A percentile compares a stretch with the other conserved stretches of the same genome.
Conservation (phyloP, 371 early-diverging fungal genomes). For the Apophysomyces ossiformis region DNA sequence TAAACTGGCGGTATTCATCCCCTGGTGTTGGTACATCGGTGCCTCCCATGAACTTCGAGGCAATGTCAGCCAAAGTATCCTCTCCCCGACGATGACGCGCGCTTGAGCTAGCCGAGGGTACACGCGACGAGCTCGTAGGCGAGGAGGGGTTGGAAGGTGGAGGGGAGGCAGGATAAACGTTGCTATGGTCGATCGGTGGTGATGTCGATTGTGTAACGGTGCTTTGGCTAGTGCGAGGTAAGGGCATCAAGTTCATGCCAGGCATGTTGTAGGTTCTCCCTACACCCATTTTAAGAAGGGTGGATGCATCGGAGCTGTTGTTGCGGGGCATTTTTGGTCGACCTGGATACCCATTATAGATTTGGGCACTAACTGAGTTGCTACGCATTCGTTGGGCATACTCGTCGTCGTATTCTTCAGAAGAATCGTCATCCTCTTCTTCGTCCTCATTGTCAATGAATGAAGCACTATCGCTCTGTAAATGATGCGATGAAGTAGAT, state of each 20-base stretch:
- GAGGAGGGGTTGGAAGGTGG: slow-evolving; percentile 67
- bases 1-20: slow-evolving; percentile 25
- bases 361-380: slow-evolving; percentile 40
- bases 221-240: slow-evolving; percentile 18
- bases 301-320: slow-evolving; percentile 29
- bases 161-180: slow-evolving; percentile 58
- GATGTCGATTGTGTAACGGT: slow-evolving; percentile 6
- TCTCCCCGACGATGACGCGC: slow-evolving; percentile 35
- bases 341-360: slow-evolving; percentile 24
- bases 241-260: slow-evolving; percentile 32
- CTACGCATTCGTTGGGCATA: slow-evolving; percentile 26
- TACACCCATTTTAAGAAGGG: background rate
- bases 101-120: slow-evolving; percentile 8
- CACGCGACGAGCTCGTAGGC: slow-evolving; percentile 54
- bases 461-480: slow-evolving; percentile 25
- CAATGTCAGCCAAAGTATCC: slow-evolving; percentile 48
- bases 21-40: slow-evolving; percentile 14
- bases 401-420: slow-evolving; percentile 37
- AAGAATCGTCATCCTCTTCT: slow-evolving; percentile 40
- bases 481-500: slow-evolving; percentile 18
- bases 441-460: slow-evolving; percentile 43
- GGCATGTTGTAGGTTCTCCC: slow-evolving; percentile 9
- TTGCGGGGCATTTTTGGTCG: slow-evolving; percentile 37
- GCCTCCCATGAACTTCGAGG: slow-evolving; percentile 47
- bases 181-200: slow-evolving; percentile 20